Evolutionary conservation across 2,329 filamentous ascomycete species (phyloP), one percentile per base, ranked within the genome.

Genomic region (Alternaria ethzedia): DNA sequence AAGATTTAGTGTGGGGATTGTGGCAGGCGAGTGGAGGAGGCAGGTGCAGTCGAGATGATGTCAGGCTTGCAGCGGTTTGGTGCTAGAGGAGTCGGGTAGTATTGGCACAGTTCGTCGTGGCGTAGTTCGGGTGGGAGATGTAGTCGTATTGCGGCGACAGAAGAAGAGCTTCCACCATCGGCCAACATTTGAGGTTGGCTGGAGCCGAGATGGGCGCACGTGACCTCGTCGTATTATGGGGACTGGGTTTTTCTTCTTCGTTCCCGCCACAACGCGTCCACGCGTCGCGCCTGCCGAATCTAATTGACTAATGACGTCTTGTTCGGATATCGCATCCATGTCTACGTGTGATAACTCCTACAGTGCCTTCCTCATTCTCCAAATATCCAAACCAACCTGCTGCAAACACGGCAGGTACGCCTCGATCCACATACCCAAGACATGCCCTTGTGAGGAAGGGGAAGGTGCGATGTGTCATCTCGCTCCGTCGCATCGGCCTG

Each of bases 1-100:
- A 67, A 67, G 68, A 70, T 73, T 67, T 64, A 63, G 66, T 64
- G 66, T 65, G 67, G 70, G 66, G 68, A 66, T 66, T 68, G 68
- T 69, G 66, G 70, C 69, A 66, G 70, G 50, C 64, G 61, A 67
- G 59, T 62, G 67, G 59, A 61, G 54, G 62, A 65, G 67, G 71
- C 70, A 72, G 71, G 67, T 70, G 66, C 70, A 64, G 68, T 65
- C 47, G 61, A 64, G 62, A 55, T 47, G 70, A 66, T 64, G 66
- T 69, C 63, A 63, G 65, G 68, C 66, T 61, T 63, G 68, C 64
- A 71, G 73, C 67, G 61, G 63, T 64, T 63, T 51, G 54, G 62
- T 63, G 58, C 51, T 63, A 57, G 55, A 3, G 1, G 32, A 9
- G 63, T 52, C 62, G 65, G 61, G 66, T 65, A 61, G 36, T 50